phyloP scores from a whole-genome alignment of 352 stramenopile genomes.

The Albugo candida region DNA sequence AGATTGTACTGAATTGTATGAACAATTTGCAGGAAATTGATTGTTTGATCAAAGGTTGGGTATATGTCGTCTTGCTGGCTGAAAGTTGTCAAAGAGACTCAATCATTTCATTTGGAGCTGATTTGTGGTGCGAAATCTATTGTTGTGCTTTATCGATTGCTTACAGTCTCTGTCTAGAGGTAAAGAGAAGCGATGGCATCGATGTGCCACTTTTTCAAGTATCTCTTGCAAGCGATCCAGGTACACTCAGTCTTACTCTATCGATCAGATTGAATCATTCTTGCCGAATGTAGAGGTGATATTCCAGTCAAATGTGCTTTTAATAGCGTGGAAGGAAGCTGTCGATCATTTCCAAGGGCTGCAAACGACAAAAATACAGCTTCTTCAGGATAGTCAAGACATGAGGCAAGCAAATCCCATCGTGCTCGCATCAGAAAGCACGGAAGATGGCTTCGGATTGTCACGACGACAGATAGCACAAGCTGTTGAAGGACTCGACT shows the following conservation, averaged over 20 bases:
- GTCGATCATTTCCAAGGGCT: slow-evolving; percentile 47
- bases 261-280: not conserved
- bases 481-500: slow-evolving; percentile 44
- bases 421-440: slow-evolving; percentile 26
- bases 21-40: no score
- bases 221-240: slow-evolving; percentile 26
- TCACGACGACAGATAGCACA: slow-evolving; percentile 49
- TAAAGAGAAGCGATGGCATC: slow-evolving; percentile 56
- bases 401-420: slow-evolving; percentile 9
- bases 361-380: slow-evolving; percentile 22
- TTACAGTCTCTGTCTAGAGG: slow-evolving; percentile 10
- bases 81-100: not conserved
- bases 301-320: slow-evolving; percentile 57
- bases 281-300: slow-evolving; percentile 21
- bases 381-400: slow-evolving; percentile 11
- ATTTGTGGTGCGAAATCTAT: not conserved
- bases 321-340: slow-evolving; percentile 70
- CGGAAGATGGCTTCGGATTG: slow-evolving; percentile 66
- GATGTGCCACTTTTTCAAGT: slow-evolving; percentile 66
- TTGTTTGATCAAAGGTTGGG: not conserved
- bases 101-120: slow-evolving; percentile 2
- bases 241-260: slow-evolving; percentile 9
- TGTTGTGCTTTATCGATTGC: slow-evolving; percentile 4
- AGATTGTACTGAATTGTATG: no score
- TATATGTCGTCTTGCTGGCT: not conserved